Percentiles rank a stretch among this genome's conserved stretches.
Evolutionary conservation across 176 grass and related monocot species (phyloP).

Genomic region (Carex parvula): DNA sequence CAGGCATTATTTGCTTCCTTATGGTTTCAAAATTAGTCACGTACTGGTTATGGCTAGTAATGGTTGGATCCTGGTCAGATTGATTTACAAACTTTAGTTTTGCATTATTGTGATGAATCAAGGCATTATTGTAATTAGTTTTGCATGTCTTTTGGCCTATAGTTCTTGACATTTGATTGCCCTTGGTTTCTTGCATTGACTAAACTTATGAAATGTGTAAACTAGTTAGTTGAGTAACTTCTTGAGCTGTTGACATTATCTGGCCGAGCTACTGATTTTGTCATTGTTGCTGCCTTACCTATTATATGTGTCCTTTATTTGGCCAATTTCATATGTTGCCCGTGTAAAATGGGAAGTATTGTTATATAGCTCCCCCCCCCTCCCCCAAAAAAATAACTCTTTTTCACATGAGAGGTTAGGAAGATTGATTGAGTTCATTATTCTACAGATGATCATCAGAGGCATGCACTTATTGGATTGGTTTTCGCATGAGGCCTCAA

Average conservation of each 20-base stretch:
- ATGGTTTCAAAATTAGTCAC: not conserved
- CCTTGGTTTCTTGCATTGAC: not conserved
- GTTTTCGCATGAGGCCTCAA: too few species aligned
- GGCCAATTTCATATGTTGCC: not conserved
- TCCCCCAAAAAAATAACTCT: too few species aligned
- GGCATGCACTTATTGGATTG: too few species aligned
- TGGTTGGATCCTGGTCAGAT: too few species aligned
- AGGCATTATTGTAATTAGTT: not conserved
- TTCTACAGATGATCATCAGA: too few species aligned
- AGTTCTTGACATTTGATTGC: not conserved
- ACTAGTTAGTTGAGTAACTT: not conserved
- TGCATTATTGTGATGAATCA: not conserved
- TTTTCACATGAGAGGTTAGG: not conserved
- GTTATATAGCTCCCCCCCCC: too few species aligned
- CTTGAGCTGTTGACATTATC: not conserved
- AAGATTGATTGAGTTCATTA: too few species aligned
- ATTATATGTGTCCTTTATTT: not conserved
- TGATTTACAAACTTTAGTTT: not conserved
- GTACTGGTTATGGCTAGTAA: too few species aligned
- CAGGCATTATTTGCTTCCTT: not conserved
- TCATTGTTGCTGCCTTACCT: not conserved
- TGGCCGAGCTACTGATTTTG: not conserved
- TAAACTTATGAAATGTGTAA: not conserved
- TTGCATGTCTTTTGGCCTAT: not conserved
- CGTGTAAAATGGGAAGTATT: not conserved